A percentile compares a stretch with the other conserved stretches of the same genome.
These are phyloP conservation scores for Penicillium glabrum DNA, from an alignment of 2,329 filamentous ascomycete species.

Conservation along the genomic window DNA sequence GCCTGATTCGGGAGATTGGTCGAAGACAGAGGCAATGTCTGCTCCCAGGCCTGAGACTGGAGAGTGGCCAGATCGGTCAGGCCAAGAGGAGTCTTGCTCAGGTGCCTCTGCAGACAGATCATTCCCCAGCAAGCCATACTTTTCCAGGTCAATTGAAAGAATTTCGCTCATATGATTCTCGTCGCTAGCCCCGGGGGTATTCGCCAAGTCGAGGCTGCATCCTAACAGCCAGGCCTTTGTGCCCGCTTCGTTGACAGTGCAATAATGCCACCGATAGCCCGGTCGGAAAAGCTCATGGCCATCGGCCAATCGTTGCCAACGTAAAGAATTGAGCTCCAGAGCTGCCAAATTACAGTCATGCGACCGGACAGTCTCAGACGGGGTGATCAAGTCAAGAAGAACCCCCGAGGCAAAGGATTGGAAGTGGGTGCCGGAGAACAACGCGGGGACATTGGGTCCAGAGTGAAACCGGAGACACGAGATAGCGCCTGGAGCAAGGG, in stretches of 20 bases:
- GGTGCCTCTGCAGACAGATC: conserved; percentile 60
- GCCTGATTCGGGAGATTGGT: conserved; percentile 77
- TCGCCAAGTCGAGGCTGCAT: conserved; percentile 72
- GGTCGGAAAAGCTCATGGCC: conserved; percentile 89
- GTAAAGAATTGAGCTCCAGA: conserved; percentile 78
- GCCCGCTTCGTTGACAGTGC: conserved; percentile 90
- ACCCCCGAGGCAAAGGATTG: conserved; percentile 93
- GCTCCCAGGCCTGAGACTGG: conserved; percentile 69
- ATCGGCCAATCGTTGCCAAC: conserved; percentile 94
- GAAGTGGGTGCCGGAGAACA: conserved; percentile 90
- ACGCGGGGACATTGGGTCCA: conserved; percentile 79
- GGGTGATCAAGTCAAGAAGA: conserved; percentile 90
- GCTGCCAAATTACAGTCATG: conserved; percentile 89
- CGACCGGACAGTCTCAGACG: conserved; percentile 79
- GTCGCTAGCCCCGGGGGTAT: conserved; percentile 67
- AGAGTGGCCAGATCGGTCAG: conserved; percentile 54
- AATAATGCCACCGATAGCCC: conserved; percentile 98
- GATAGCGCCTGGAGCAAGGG: conserved; percentile 77
- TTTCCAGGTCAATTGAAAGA: conserved; percentile 86
- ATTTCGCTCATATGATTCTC: conserved; percentile 95
- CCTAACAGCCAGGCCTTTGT: conserved; percentile 98
- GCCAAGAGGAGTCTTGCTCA: conserved; percentile 47
- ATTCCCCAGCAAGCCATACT: conserved; percentile 87
- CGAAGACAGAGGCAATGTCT: conserved; percentile 84
- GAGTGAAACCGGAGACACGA: conserved; percentile 88